Evolutionary conservation across 192 early-diverging fungal genomes (phyloP), one percentile per base, ranked within the genome.

Genomic region (Phlyctochytrium arcticum): DNA sequence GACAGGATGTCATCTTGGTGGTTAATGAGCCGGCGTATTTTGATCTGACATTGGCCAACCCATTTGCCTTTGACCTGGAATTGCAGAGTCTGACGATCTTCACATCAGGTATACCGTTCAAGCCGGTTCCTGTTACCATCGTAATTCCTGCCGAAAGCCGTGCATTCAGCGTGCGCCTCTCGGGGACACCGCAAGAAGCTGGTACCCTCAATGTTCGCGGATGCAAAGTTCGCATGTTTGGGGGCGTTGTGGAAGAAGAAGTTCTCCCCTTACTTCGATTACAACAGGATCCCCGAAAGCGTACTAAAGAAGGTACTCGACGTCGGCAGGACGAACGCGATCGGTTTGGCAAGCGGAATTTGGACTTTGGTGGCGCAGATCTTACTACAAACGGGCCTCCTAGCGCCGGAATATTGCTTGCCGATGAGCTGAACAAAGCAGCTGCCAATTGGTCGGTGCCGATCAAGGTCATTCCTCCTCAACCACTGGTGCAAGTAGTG

Each of bases 41-140:
- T 63, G 86, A 89, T 31, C 73, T 92, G 4, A 80, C 76, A 1
- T 57, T 93, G 12, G 79, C 85, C 0, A 93, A 93, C 70, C 88
- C 89, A 8, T 92, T 89, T 72, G 78, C 82, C 15, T 89, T 93
- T 70, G 89, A 90, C 60, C 53, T 93, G 31, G 89, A 91, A 23
- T 66, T 92, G 19, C 83, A 89, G 53, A 80, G 75, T 54, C 78
- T 92, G 31, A 61, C 69, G 19, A 54, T 91, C 0, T 21, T 10
- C 37, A 88, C 88, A 0, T 71, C 81, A 4, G 86, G 85, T 3
- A 63, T 86, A 15, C 48, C 64, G 3, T 90, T 92, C 68, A 75
- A 78, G 48, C 69, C 89, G 6, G 72, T 71, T 19, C 65, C 83
- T 23, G 72, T 74, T n/a, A 80, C 87, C 1, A 70, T 76, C 8